Conservation (phyloP, 768 basidiomycete species). For the Collybia mongolica region DNA sequence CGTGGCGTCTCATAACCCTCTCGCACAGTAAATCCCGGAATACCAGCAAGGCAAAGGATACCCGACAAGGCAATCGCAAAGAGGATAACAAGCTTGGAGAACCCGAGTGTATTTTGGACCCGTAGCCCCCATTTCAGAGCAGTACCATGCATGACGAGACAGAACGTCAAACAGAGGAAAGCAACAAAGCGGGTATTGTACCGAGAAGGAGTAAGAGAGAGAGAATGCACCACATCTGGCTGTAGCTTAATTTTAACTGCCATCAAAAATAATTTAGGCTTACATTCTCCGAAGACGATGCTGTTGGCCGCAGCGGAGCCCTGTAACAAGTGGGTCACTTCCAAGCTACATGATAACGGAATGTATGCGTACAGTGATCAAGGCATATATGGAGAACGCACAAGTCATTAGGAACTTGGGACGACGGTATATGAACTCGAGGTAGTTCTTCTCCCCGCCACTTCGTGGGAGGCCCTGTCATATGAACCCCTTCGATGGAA, state of each 20-base stretch:
- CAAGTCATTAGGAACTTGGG: constrained; percentile 65
- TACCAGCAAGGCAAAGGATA: constrained; percentile 44
- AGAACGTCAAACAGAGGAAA: constrained; percentile 53
- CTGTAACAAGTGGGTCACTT: constrained; percentile 24
- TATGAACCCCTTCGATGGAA: not conserved
- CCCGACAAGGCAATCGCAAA: constrained; percentile 52
- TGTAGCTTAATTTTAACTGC: not conserved
- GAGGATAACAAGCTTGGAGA: constrained; percentile 60
- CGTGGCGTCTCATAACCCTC: constrained; percentile 51
- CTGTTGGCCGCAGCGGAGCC: constrained; percentile 58
- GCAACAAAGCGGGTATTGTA: constrained; percentile 52
- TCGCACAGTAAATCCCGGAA: constrained; percentile 48
- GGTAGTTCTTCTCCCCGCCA: constrained; percentile 76
- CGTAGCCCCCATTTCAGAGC: constrained; percentile 54
- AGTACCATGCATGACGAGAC: constrained; percentile 56
- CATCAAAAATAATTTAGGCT: constrained; percentile 2
- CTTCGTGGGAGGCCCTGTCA: constrained; percentile 63
- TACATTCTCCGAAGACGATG: constrained; percentile 75
- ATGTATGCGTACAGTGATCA: constrained; percentile 48
- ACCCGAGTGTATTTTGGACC: constrained; percentile 62
- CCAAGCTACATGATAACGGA: not conserved
- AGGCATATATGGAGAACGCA: constrained; percentile 52
- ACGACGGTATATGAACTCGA: constrained; percentile 65
- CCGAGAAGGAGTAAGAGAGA: constrained; percentile 42
- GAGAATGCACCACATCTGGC: constrained; percentile 58